Percentiles rank a stretch among this genome's conserved stretches.
Evolutionary conservation across 139 green algal genomes (phyloP).

Genomic region (Chlamydomonas incerta): DNA sequence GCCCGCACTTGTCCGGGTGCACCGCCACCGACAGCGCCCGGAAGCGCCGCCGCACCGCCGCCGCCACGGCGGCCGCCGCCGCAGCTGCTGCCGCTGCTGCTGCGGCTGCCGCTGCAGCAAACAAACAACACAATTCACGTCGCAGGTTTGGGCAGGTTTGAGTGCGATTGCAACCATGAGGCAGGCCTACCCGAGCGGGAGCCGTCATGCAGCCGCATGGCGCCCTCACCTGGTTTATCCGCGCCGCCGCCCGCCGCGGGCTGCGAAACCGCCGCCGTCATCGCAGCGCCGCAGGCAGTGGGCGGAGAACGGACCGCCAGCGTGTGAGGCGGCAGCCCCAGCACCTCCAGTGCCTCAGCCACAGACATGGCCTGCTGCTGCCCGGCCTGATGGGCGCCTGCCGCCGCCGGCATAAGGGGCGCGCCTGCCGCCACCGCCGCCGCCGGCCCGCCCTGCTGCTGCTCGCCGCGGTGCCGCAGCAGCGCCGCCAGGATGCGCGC

Average conservation of each 20-base stretch:
- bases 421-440: neutral
- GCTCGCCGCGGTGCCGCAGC: neutral
- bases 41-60: slow-evolving; percentile 57
- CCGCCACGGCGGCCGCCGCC: neutral
- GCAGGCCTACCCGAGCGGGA: too few relatives aligned
- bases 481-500: slow-evolving; percentile 47
- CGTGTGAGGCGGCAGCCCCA: neutral
- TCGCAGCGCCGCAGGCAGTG: too few relatives aligned
- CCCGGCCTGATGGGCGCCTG: neutral
- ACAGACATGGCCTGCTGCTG: slow-evolving; percentile 8
- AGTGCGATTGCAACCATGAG: too few relatives aligned
- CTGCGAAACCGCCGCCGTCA: too few relatives aligned
- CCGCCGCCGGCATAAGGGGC: neutral
- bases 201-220: too few relatives aligned
- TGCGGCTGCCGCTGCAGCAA: neutral
- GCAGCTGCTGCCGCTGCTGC: neutral
- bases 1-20: slow-evolving; percentile 83
- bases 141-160: too few relatives aligned
- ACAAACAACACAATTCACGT: too few relatives aligned
- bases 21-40: slow-evolving; percentile 71
- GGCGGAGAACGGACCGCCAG: too few relatives aligned
- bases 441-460: neutral
- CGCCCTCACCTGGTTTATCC: too few relatives aligned
- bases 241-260: too few relatives aligned
- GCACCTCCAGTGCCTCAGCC: slow-evolving; percentile 23